Percentiles rank a stretch among this genome's conserved stretches.
These are phyloP conservation scores for Waltergamsia citrina DNA, from an alignment of 2,329 filamentous ascomycete genomes.

Conservation along the genomic window DNA sequence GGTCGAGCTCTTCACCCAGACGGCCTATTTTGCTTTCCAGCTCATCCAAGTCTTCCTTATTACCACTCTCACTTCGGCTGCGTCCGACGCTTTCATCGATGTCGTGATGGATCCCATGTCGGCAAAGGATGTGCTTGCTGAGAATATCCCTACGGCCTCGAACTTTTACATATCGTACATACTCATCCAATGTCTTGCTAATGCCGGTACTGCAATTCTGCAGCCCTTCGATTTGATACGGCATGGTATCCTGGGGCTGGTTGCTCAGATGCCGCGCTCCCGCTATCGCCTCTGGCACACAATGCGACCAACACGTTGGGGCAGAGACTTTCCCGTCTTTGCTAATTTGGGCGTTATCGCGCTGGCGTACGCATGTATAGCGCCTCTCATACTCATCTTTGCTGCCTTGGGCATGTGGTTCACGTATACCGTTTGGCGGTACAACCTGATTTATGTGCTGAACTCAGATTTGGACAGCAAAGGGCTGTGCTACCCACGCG, in stretches of 20 bases:
- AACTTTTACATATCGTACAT: conserved; percentile 96
- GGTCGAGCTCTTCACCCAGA: conserved; percentile 83
- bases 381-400: conserved; percentile 76
- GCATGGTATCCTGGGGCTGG: conserved; percentile 51
- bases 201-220: conserved; percentile 65
- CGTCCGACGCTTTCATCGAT: conserved; percentile 55
- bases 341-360: conserved; percentile 75
- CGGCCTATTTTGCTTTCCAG: conserved; percentile 85
- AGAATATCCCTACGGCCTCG: conserved; percentile 70
- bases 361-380: conserved; percentile 79
- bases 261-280: conserved; percentile 71
- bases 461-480: conserved; percentile 79
- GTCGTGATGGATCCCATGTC: conserved; percentile 54
- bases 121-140: conserved; percentile 57
- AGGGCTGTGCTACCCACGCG: conserved; percentile 79
- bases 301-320: conserved; percentile 71
- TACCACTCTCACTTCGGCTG: conserved; percentile 72
- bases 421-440: conserved; percentile 82
- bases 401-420: conserved; percentile 68
- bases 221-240: conserved; percentile 56
- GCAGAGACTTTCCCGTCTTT: conserved; percentile 71
- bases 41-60: conserved; percentile 89
- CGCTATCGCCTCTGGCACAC: conserved; percentile 71
- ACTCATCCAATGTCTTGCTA: conserved; percentile 77
- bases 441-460: conserved; percentile 83